Conservation (phyloP, 2,329 filamentous ascomycete species). For the Annulohypoxylon truncatum region DNA sequence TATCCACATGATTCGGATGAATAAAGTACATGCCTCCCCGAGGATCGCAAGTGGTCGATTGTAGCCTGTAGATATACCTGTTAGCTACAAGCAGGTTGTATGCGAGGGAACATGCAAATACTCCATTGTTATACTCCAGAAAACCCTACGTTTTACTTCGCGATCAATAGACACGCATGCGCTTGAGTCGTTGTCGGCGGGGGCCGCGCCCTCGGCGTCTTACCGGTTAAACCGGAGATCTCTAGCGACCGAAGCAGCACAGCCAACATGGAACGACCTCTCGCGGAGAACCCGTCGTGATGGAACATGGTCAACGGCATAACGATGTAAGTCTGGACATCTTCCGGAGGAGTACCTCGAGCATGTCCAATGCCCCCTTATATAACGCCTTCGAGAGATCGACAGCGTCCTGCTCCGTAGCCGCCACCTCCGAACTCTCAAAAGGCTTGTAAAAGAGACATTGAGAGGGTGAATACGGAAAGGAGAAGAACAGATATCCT, state of each 20-base stretch:
- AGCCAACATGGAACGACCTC: conserved; percentile 33
- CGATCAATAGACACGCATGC: conserved; percentile 21
- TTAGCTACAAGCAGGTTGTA: neutral
- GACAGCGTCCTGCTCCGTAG: conserved; percentile 35
- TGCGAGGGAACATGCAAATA: conserved; percentile 27
- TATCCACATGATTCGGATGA: conserved; percentile 36
- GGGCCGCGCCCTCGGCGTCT: conserved; percentile 22
- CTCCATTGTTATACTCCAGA: conserved; percentile 34
- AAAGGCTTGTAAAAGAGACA: conserved; percentile 42
- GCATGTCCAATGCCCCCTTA: conserved; percentile 30
- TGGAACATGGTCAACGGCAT: conserved; percentile 39
- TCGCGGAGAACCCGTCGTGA: conserved; percentile 38
- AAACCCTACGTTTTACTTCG: conserved; percentile 37
- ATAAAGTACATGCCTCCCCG: conserved; percentile 42
- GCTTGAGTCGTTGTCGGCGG: neutral
- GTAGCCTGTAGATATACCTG: conserved; percentile 28
- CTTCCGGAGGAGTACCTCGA: conserved; percentile 42
- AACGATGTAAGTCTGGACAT: conserved; percentile 39
- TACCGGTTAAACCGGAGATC: conserved; percentile 39
- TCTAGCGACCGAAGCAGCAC: conserved; percentile 34
- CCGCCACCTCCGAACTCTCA: conserved; percentile 34
- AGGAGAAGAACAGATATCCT: conserved; percentile 48
- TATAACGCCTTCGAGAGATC: conserved; percentile 26
- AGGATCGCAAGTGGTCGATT: conserved; percentile 40
- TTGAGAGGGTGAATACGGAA: conserved; percentile 43